Base-by-base conservation (phyloP, 1,284 basidiomycete species). In the Moesziomyces aphidis region DNA sequence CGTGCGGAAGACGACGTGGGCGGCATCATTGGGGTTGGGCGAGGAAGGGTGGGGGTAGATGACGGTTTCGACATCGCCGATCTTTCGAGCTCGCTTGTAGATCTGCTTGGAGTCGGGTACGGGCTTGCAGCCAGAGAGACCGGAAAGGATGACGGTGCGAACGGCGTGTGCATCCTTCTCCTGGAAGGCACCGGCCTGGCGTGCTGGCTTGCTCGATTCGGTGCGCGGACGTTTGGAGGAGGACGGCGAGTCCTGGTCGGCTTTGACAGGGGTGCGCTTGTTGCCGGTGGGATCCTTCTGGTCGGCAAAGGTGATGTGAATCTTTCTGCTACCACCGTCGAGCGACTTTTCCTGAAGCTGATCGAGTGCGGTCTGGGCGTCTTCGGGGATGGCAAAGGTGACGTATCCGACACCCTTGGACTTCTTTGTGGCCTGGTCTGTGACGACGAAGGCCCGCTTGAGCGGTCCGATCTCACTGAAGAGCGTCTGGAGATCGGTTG, bases 361-460 rank as follows among this genome's bases (percentile, higher is more conserved):
- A 11, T 77, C 60, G 22, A 81, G 54, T 10, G 82, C 81, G 19
- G 71, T 69, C 42, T 69, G 62, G 13, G 95, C 97, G 86, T 99
- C 97, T 79, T 97, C 93, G 59, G 89, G 89, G 70, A 94, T 88
- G 1, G 95, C 91, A 86, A 95, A 99, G 0, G 94, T 92, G 66
- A 98, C 94, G 85, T 98, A 99, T 68, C 96, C 96, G n/a, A 98
- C 94, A 76, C 96, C 97, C 85, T 97, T 97, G 5, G 94, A 95
- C 31, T 91, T 89, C 43, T 92, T 91, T 0, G 91, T 90, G 39
- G 66, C 90, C 50, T 89, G 89, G 69, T 93, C 91, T 5, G 91
- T 90, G 13, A 98, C 96, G 2, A 99, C 91, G 83, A 99, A 99
- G 0, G 95, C 96, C 42, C 93, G 91, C 50, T 94, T 90, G 22